Conservation (phyloP, 2,329 filamentous ascomycete genomes). For the Aspergillus japonicus region DNA sequence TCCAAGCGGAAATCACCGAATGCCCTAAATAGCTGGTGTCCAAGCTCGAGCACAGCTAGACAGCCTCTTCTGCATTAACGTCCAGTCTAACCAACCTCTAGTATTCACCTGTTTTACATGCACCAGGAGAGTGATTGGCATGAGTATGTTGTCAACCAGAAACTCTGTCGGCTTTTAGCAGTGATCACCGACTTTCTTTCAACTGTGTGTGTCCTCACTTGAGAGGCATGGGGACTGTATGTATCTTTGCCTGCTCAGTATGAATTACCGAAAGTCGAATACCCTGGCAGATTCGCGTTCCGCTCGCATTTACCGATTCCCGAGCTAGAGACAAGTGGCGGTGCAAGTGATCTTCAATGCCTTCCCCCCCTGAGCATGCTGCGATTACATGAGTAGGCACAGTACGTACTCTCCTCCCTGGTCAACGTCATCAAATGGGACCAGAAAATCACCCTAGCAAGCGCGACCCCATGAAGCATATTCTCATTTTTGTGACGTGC, state of each 20-base stretch:
- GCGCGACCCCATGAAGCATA: background rate
- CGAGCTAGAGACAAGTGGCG: slow-evolving; percentile 12
- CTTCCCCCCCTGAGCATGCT: background rate
- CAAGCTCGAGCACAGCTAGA: background rate
- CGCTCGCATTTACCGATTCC: background rate
- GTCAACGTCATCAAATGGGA: slow-evolving; percentile 5
- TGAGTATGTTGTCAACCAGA: no score
- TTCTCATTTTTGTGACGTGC: no score
- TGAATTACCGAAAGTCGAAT: background rate
- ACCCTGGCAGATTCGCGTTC: background rate
- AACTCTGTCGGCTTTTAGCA: no score
- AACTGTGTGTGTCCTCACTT: no score
- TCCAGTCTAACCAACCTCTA: no score
- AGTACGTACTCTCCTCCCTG: background rate
- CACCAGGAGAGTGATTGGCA: no score
- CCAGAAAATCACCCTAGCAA: background rate
- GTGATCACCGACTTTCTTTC: no score
- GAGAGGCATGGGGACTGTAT: no score
- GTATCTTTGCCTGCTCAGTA: no score
- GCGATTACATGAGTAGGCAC: background rate
- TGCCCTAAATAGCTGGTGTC: background rate
- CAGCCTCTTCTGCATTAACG: no score
- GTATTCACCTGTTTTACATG: no score
- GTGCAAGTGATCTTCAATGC: slow-evolving; percentile 11
- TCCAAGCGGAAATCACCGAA: background rate